These are phyloP conservation scores for Pyrenula massariospora DNA, from an alignment of 495 filamentous ascomycete species.

Conservation along the genomic window DNA sequence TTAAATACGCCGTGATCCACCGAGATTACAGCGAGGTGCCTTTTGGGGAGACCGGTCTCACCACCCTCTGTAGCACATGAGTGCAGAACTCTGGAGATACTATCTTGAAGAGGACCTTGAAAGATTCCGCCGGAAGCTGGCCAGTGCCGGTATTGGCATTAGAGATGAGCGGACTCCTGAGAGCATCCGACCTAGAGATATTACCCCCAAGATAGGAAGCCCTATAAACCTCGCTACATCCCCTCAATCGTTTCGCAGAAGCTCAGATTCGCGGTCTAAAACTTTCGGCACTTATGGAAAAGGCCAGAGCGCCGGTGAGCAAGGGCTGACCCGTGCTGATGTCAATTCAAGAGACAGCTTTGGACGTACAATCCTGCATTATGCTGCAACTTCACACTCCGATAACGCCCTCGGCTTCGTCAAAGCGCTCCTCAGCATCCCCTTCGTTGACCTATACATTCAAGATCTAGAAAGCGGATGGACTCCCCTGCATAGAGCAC, in stretches of 20 bases:
- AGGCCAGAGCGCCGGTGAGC: neutral
- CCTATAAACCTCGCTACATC: conserved; percentile 34
- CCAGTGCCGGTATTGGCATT: conserved; percentile 29
- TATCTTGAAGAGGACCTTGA: conserved; percentile 96
- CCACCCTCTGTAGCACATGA: conserved; percentile 62
- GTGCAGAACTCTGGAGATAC: conserved; percentile 86
- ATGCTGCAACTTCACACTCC: conserved; percentile 64
- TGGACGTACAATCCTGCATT: conserved; percentile 75
- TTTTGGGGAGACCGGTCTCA: conserved; percentile 47
- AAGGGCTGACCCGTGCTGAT: conserved; percentile 53
- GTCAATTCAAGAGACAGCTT: conserved; percentile 69
- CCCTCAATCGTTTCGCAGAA: conserved; percentile 14
- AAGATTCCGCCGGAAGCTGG: conserved; percentile 72
- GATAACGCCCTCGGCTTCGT: conserved; percentile 60
- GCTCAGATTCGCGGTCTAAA: neutral
- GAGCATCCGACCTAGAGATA: too few relatives aligned
- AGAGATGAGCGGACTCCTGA: neutral
- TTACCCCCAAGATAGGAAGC: conserved; percentile 35
- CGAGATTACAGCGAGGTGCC: conserved; percentile 79
- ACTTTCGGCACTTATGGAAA: neutral
- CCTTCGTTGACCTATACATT: conserved; percentile 70
- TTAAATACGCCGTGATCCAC: conserved; percentile 78
- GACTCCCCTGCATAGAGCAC: conserved; percentile 84
- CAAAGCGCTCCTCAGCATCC: conserved; percentile 62
- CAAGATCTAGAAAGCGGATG: conserved; percentile 91